phyloP scores from a whole-genome alignment of 1,284 basidiomycete genomes.

The Xanthoconium separans region DNA sequence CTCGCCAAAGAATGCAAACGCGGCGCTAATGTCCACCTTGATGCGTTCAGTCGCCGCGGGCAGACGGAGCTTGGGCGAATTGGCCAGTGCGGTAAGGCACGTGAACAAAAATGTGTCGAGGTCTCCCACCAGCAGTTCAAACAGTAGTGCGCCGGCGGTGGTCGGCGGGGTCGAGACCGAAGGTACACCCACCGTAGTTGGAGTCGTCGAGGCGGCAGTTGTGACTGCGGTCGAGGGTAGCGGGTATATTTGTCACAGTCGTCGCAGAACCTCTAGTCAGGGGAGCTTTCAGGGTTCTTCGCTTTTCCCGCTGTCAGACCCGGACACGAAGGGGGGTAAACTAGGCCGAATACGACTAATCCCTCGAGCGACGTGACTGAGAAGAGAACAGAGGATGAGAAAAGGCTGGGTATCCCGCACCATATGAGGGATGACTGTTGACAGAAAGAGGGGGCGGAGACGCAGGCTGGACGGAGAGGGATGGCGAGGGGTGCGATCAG shows the following conservation, averaged over 20 bases:
- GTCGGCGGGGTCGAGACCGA: no score
- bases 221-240: no score
- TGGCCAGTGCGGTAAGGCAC: conserved; percentile 88
- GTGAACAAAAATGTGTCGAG: conserved; percentile 89
- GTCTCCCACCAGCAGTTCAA: conserved; percentile 92
- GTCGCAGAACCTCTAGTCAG: no score
- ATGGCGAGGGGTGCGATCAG: conserved; percentile 58
- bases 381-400: conserved; percentile 10
- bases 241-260: no score
- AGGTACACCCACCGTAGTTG: no score
- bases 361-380: conserved; percentile 17
- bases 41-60: conserved; percentile 83
- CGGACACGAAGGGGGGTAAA: conserved; percentile 12
- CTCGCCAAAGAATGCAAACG: conserved; percentile 79
- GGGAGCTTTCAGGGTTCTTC: conserved; percentile 35
- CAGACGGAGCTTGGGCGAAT: conserved; percentile 85
- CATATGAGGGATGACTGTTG: conserved; percentile 44
- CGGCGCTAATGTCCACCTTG: conserved; percentile 75
- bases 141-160: no score
- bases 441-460: conserved; percentile 16
- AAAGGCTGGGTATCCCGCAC: conserved; percentile 25
- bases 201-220: no score
- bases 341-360: neutral
- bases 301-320: conserved; percentile 32
- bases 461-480: conserved; percentile 39